Conservation (phyloP, 2,329 filamentous ascomycete genomes). For the Dactylellina cionopaga region DNA sequence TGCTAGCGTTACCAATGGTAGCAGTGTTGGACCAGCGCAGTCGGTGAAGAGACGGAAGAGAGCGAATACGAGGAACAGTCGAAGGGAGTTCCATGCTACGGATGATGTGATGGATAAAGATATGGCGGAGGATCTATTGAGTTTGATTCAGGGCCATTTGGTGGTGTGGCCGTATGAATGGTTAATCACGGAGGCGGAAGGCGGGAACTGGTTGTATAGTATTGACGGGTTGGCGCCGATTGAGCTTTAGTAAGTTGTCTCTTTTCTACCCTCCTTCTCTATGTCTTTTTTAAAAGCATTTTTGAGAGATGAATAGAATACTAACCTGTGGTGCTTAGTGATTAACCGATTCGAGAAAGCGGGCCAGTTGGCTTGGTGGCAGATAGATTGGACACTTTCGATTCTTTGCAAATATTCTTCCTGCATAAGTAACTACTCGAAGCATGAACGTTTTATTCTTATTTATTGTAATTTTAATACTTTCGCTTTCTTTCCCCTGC, state of each 20-base stretch:
- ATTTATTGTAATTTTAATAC: slow-evolving; percentile 34
- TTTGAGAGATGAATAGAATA: neutral
- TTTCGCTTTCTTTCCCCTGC: neutral
- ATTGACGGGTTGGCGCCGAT: slow-evolving; percentile 95
- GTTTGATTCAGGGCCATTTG: slow-evolving; percentile 84
- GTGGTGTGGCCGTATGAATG: slow-evolving; percentile 97
- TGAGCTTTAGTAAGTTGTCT: slow-evolving; percentile 87
- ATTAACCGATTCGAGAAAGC: slow-evolving; percentile 41
- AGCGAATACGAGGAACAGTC: slow-evolving; percentile 75
- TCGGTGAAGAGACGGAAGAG: slow-evolving; percentile 69
- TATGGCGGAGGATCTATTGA: slow-evolving; percentile 83
- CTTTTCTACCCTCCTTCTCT: no score
- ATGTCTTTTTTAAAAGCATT: neutral
- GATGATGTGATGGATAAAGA: slow-evolving; percentile 80
- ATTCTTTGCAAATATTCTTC: slow-evolving; percentile 50
- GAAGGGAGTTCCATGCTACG: slow-evolving; percentile 70
- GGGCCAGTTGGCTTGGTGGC: neutral
- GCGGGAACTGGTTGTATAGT: slow-evolving; percentile 95
- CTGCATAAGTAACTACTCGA: slow-evolving; percentile 18
- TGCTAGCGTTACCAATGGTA: slow-evolving; percentile 42
- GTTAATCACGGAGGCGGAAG: slow-evolving; percentile 88
- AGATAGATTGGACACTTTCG: slow-evolving; percentile 5
- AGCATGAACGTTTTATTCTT: neutral
- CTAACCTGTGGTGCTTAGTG: slow-evolving; percentile 28
- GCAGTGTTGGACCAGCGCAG: slow-evolving; percentile 28